phyloP scores from a whole-genome alignment of 1,139 yeast genomes.

The Maudiozyma humilis region DNA sequence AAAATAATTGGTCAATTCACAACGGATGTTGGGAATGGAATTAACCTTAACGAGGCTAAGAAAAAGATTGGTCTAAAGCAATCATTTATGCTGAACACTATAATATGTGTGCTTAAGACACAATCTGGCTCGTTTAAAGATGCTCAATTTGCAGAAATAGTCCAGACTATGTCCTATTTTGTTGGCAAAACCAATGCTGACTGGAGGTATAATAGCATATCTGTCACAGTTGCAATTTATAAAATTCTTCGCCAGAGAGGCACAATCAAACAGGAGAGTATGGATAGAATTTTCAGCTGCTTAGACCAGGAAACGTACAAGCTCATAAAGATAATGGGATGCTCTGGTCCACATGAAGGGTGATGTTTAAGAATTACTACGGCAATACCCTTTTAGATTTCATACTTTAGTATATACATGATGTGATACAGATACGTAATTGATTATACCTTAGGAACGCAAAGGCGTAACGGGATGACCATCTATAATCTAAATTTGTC shows the following conservation, averaged over 20 bases:
- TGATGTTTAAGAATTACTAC: background rate
- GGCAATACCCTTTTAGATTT: too few relatives aligned
- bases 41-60: conserved; percentile 1
- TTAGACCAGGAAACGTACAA: conserved; percentile 10
- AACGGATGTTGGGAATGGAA: background rate
- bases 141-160: conserved; percentile 18
- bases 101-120: conserved; percentile 8
- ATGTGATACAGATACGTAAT: too few relatives aligned
- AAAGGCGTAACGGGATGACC: too few relatives aligned
- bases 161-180: conserved; percentile 16
- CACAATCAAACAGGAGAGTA: conserved; percentile 4
- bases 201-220: conserved; percentile 19
- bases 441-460: too few relatives aligned
- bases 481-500: too few relatives aligned
- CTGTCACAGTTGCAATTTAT: conserved; percentile 9
- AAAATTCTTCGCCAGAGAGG: conserved; percentile 2
- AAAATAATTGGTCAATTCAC: conserved; percentile 2
- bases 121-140: conserved; percentile 5
- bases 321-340: conserved; percentile 10
- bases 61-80: conserved; percentile 11
- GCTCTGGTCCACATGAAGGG: background rate
- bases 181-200: conserved; percentile 12
- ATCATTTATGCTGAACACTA: conserved; percentile 18
- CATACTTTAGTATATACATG: too few relatives aligned
- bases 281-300: conserved; percentile 9